These are phyloP conservation scores for Pythium insidiosum DNA, from an alignment of 352 stramenopile species.

Conservation along the genomic window DNA sequence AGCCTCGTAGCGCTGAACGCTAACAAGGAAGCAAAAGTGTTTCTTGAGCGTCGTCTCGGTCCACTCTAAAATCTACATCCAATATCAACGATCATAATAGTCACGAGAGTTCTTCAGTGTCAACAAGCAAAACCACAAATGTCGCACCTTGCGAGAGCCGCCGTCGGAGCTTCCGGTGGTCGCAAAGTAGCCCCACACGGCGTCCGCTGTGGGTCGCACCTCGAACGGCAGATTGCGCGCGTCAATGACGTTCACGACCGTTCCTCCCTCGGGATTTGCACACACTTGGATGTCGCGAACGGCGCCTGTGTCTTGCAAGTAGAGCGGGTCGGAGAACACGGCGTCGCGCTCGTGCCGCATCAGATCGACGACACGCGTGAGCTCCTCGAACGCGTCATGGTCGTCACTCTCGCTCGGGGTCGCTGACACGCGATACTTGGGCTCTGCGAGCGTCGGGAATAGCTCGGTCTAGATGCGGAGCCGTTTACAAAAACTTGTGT, in stretches of 20 bases:
- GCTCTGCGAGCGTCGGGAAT: no score
- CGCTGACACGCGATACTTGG: no score
- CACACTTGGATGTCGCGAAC: constrained; percentile 12
- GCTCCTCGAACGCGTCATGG: constrained; percentile 7
- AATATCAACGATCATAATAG: no score
- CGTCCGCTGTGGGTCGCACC: constrained; percentile 6
- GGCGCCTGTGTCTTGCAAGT: constrained; percentile 2
- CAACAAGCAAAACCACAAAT: not conserved
- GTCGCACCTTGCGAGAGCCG: constrained; percentile 7
- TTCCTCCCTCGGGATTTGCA: constrained; percentile 3
- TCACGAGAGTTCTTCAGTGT: no score
- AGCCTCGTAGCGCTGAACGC: constrained; percentile 9
- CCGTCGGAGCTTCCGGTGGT: constrained; percentile 10
- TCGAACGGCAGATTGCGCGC: constrained; percentile 15
- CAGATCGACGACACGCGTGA: constrained; percentile 7
- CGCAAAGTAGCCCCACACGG: constrained; percentile 15
- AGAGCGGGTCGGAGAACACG: constrained; percentile 8
- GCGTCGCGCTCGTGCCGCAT: constrained; percentile 6
- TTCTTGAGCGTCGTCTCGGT: constrained; percentile 15
- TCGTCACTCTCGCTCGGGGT: no score
- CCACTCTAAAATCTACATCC: no score
- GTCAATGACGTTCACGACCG: constrained; percentile 16
- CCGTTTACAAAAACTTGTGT: constrained; percentile 3
- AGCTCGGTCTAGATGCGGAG: constrained; percentile 8
- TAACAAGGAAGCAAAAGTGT: constrained; percentile 13